These are phyloP conservation scores for Carpinus viminea DNA, from an alignment of 306 rosid genomes.

Conservation along the genomic window DNA sequence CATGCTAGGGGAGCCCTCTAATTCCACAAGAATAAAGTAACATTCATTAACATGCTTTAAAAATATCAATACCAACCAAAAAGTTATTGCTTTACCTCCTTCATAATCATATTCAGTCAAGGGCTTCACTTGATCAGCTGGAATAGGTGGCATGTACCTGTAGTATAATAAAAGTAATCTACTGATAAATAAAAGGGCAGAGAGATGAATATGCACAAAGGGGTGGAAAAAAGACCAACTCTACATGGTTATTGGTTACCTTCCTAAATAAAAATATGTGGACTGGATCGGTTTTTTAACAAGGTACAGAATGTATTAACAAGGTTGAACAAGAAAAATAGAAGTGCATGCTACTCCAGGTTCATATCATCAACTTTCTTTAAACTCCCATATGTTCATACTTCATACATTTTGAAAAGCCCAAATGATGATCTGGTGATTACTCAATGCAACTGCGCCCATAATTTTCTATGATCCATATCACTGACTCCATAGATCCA, in stretches of 20 bases:
- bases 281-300: neutral
- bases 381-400: neutral
- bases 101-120: slow-evolving; percentile 29
- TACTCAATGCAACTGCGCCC: neutral
- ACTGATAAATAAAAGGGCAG: neutral
- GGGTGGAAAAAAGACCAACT: neutral
- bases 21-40: neutral
- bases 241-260: neutral
- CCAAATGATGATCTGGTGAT: neutral
- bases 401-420: neutral
- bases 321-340: neutral
- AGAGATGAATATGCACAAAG: neutral
- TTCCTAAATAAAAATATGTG: neutral
- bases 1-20: slow-evolving; percentile 21
- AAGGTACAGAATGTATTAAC: too few relatives aligned
- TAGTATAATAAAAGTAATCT: neutral
- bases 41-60: neutral
- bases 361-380: neutral
- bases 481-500: too few relatives aligned
- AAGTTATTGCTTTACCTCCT: slow-evolving; percentile 17
- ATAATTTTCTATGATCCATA: neutral
- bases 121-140: slow-evolving; percentile 31
- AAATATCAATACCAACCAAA: neutral
- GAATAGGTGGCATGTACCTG: slow-evolving; percentile 30
- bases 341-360: neutral